Evolutionary conservation across 768 basidiomycete species (phyloP).

Genomic region (Ramaria rubella): DNA sequence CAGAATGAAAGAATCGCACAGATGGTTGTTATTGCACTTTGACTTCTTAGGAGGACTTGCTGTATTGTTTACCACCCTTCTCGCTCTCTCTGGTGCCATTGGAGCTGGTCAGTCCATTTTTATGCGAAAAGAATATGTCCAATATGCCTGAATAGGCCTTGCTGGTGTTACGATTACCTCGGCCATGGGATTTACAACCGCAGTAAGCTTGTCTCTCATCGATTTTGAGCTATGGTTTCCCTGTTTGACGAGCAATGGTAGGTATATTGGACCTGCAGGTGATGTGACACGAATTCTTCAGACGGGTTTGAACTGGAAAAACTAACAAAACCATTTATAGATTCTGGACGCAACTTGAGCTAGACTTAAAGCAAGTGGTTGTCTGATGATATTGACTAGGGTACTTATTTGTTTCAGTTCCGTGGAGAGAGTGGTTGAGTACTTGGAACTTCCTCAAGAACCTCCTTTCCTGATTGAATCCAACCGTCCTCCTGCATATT

Average conservation of each 20-base stretch:
- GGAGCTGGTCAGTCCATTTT: slow-evolving; percentile 42
- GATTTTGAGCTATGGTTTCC: neutral
- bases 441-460: slow-evolving; percentile 84
- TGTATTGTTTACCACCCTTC: slow-evolving; percentile 68
- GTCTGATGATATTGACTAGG: neutral
- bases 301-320: neutral
- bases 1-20: neutral
- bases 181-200: slow-evolving; percentile 53
- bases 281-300: neutral
- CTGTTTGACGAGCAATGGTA: neutral
- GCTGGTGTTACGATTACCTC: slow-evolving; percentile 64
- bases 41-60: slow-evolving; percentile 69
- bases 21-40: slow-evolving; percentile 76
- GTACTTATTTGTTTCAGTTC: slow-evolving; percentile 39
- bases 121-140: slow-evolving; percentile 39
- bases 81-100: slow-evolving; percentile 54
- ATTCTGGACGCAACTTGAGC: slow-evolving; percentile 52
- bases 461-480: slow-evolving; percentile 70
- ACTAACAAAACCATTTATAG: neutral
- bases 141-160: slow-evolving; percentile 20
- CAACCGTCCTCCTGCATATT: slow-evolving; percentile 80
- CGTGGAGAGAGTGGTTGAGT: slow-evolving; percentile 88
- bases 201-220: slow-evolving; percentile 15
- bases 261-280: slow-evolving; percentile 44
- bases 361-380: slow-evolving; percentile 62